Evolutionary conservation across 1,284 basidiomycete genomes (phyloP).

Genomic region (Leccinum angustisporum): DNA sequence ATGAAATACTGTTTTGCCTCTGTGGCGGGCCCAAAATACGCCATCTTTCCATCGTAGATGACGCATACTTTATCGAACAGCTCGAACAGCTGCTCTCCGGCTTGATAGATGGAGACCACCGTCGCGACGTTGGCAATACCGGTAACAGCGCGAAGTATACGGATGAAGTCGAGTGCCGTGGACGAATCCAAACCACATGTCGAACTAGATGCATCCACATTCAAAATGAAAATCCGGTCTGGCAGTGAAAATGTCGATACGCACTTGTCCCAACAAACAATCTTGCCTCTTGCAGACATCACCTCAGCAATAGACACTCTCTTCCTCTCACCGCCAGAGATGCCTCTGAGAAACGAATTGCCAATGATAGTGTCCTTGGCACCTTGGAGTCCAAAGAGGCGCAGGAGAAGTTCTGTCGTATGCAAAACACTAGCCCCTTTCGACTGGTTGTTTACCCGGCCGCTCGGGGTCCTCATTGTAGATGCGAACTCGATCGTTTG

Average conservation of each 20-base stretch:
- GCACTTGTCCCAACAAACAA: conserved; percentile 55
- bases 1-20: no score
- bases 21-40: no score
- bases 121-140: conserved; percentile 52
- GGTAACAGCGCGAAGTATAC: conserved; percentile 56
- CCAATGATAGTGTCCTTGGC: conserved; percentile 62
- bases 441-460: neutral
- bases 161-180: conserved; percentile 66
- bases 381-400: conserved; percentile 71
- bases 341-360: conserved; percentile 69
- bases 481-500: conserved; percentile 65
- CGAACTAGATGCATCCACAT: conserved; percentile 37
- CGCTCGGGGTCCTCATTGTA: conserved; percentile 53
- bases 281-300: conserved; percentile 42
- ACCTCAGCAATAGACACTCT: conserved; percentile 63
- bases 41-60: conserved; percentile 67
- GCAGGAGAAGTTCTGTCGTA: conserved; percentile 52
- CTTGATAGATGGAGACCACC: conserved; percentile 71
- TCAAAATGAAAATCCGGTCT: neutral
- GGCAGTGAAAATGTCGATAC: neutral
- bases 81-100: conserved; percentile 49
- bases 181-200: conserved; percentile 72
- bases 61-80: conserved; percentile 70
- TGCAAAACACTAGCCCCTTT: conserved; percentile 37
- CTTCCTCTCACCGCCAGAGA: conserved; percentile 78